Percentiles rank a stretch among this genome's conserved stretches.
phyloP scores from a whole-genome alignment of 2,329 filamentous ascomycete genomes.

The Calonectria multiphialidica region DNA sequence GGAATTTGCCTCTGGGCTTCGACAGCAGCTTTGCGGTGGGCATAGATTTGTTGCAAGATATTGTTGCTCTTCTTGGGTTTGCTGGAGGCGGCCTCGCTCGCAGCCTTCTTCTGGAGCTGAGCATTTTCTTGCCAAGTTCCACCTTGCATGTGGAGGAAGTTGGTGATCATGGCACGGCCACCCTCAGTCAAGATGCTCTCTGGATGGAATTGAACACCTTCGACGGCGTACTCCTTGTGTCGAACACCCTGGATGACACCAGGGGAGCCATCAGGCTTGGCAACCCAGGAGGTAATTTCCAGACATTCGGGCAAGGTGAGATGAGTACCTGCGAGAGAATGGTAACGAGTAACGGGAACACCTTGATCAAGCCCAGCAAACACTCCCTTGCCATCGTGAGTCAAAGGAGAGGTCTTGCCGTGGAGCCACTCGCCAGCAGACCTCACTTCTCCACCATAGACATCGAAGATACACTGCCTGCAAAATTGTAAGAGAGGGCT shows the following conservation, averaged over 20 bases:
- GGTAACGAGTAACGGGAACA: conserved; percentile 92
- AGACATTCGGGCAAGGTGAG: conserved; percentile 86
- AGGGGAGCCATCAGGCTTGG: conserved; percentile 79
- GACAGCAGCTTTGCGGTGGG: conserved; percentile 80
- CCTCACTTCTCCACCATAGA: conserved; percentile 91
- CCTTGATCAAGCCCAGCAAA: conserved; percentile 85
- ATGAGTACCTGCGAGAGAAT: conserved; percentile 94
- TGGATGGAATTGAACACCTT: conserved; percentile 97
- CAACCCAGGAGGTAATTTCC: conserved; percentile 92
- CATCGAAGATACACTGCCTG: conserved; percentile 94
- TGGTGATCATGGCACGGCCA: conserved; percentile 89
- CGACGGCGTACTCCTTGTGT: conserved; percentile 91
- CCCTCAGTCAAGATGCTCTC: conserved; percentile 96
- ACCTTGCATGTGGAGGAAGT: conserved; percentile 88
- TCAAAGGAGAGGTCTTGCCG: conserved; percentile 93
- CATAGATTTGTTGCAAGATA: conserved; percentile 93
- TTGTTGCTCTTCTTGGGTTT: conserved; percentile 80
- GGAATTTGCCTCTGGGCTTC: conserved; percentile 86
- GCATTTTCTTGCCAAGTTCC: conserved; percentile 93
- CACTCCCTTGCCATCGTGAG: conserved; percentile 92
- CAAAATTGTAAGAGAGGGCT: conserved; percentile 8
- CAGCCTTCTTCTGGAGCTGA: conserved; percentile 59
- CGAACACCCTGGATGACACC: conserved; percentile 97
- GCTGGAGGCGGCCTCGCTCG: conserved; percentile 44
- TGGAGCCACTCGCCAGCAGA: conserved; percentile 97